Conservation (phyloP, 306 rosid genomes). For the Vigna trinervia region DNA sequence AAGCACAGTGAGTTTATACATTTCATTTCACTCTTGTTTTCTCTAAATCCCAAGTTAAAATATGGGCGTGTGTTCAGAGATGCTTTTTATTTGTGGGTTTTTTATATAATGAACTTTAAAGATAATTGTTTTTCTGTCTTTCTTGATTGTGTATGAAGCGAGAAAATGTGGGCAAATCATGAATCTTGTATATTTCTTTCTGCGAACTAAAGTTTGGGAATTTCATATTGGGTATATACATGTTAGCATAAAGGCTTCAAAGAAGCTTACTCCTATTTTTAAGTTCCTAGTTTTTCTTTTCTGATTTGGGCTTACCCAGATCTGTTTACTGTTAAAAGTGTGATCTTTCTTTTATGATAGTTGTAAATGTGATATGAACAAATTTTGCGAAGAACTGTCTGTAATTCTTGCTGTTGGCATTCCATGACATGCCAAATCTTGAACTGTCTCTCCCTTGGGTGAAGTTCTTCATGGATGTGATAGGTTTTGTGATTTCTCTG, state of each 20-base stretch:
- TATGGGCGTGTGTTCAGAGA: slow-evolving; percentile 20
- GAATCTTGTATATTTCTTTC: slow-evolving; percentile 1
- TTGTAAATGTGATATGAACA: not conserved
- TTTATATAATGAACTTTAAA: not conserved
- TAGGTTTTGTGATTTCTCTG: slow-evolving; percentile 11
- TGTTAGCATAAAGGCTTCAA: slow-evolving; percentile 13
- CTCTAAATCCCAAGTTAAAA: not conserved
- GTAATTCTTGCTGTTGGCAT: slow-evolving; percentile 20
- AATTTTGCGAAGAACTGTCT: not conserved
- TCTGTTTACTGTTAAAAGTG: slow-evolving; percentile 32
- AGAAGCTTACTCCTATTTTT: not conserved
- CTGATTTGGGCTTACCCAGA: slow-evolving; percentile 20
- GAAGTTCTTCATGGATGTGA: not conserved
- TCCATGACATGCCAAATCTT: slow-evolving; percentile 15
- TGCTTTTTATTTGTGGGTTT: slow-evolving; percentile 32
- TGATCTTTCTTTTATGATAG: slow-evolving; percentile 21
- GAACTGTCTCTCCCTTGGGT: slow-evolving; percentile 18
- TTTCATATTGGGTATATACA: slow-evolving; percentile 25
- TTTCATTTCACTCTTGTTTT: slow-evolving; percentile 21
- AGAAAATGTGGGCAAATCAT: slow-evolving; percentile 37
- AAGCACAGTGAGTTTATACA: slow-evolving; percentile 73
- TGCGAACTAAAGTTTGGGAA: slow-evolving; percentile 3
- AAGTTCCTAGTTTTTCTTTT: not conserved
- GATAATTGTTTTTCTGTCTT: not conserved
- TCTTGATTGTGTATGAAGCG: slow-evolving; percentile 40